Base-by-base conservation (phyloP, 192 early-diverging fungal species). In the Coemansia sp. region DNA sequence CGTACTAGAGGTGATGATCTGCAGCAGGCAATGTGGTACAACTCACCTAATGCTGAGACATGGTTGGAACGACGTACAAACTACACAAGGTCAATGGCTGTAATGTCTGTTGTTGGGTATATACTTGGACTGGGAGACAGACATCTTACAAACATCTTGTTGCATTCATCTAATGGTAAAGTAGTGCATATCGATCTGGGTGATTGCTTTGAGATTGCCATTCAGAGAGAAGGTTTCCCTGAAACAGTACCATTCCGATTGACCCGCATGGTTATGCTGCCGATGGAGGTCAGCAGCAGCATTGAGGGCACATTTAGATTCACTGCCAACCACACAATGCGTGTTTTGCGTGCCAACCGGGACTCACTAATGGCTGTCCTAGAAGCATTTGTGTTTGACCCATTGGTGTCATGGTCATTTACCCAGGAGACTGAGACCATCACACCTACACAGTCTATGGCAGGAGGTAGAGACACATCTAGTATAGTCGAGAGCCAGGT, bases 41-140 rank as follows among this genome's bases (percentile, higher is more conserved):
- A 94, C 87, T 94, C 93, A 76, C 90, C 91, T 41, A 96, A 95
- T 67, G 97, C 97, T 2, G 97, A 99, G 83, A 89, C 91, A 6
- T 99, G 97, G 97, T 74, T 98, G 38, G 95, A 97, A 72, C 83
- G 95, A 22, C 86, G 97, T 28, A 99, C 95, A 5, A 98, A 94
- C 68, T 99, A 97, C 75, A 98, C 96, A 2, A 73, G 97, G 56
- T 96, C 94, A 5, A 84, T 99, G 64, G 97, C 95, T 5, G 90
- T 94, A 11, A 99, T 97, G 95, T 99, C 97, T 0, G 98, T 99
- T 91, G 96, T 95, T 8, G 97, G 97, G 8, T 99, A 99, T 79
- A 93, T 99, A 17, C 85, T 99, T n/a, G 97, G 97, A 22, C 76
- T 99, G 37, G 97, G 97, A 3, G 97, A 99, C 85, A 81, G 97